Evolutionary conservation across 306 rosid species (phyloP).

Genomic region (Castanea crenata): DNA sequence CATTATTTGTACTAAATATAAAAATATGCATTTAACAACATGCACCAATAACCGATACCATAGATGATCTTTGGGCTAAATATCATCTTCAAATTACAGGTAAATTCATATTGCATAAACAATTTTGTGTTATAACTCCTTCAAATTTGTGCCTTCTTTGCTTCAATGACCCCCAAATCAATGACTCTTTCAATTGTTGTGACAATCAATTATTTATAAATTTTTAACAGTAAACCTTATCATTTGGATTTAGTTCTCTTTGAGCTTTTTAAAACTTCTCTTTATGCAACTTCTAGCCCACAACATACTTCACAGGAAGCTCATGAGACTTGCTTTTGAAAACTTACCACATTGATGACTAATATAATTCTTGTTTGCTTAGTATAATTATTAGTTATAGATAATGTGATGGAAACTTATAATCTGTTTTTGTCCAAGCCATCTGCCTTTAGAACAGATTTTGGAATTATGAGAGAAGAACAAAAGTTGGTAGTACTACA

Average conservation of each 20-base stretch:
- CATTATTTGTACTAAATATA: too few relatives aligned
- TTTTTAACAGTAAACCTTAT: not conserved
- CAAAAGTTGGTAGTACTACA: constrained; percentile 42
- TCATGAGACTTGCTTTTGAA: not conserved
- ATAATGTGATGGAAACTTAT: not conserved
- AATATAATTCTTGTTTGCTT: too few relatives aligned
- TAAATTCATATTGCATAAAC: too few relatives aligned
- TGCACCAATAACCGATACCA: too few relatives aligned
- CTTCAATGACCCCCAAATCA: not conserved
- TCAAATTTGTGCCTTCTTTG: too few relatives aligned
- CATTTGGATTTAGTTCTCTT: not conserved
- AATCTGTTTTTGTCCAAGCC: too few relatives aligned
- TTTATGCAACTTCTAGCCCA: not conserved
- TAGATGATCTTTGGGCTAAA: too few relatives aligned
- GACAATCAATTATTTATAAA: not conserved
- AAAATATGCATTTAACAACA: too few relatives aligned
- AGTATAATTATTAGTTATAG: not conserved
- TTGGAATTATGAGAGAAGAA: constrained; percentile 54
- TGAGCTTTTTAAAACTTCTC: not conserved
- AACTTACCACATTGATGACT: not conserved
- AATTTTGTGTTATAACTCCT: too few relatives aligned
- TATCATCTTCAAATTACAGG: too few relatives aligned
- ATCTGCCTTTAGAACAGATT: constrained; percentile 59
- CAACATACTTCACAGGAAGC: too few relatives aligned
- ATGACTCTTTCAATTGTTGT: not conserved